phyloP scores from a whole-genome alignment of 129 eudicot genomes.

The Arctium minus region DNA sequence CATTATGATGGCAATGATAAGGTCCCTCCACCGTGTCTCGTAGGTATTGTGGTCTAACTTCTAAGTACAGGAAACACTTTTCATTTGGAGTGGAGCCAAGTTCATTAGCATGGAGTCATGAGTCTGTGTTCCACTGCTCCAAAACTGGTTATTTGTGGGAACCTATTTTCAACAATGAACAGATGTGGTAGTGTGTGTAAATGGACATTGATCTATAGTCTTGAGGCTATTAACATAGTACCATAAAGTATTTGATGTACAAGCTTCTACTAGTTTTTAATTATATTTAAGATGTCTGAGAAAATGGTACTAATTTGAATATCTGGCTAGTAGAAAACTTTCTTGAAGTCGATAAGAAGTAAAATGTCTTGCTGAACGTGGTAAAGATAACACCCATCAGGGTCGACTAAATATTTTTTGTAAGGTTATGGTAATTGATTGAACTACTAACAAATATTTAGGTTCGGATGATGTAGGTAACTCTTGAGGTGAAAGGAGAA shows the following conservation, averaged over 20 bases:
- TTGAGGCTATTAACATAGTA: background rate
- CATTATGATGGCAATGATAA: background rate
- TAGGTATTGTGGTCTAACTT: too few relatives aligned
- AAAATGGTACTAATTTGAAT: background rate
- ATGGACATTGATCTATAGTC: background rate
- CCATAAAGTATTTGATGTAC: background rate
- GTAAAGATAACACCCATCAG: background rate
- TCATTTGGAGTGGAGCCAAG: background rate
- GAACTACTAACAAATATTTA: background rate
- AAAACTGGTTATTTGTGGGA: background rate
- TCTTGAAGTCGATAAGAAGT: background rate
- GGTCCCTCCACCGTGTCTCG: too few relatives aligned
- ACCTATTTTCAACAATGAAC: background rate
- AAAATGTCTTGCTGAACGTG: background rate
- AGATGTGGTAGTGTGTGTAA: background rate
- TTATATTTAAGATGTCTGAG: background rate
- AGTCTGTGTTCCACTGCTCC: background rate
- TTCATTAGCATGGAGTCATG: background rate
- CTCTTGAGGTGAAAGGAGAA: constrained; percentile 89
- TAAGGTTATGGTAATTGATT: background rate
- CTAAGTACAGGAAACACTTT: background rate
- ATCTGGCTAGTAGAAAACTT: background rate
- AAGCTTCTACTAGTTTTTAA: background rate
- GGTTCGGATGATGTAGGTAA: constrained; percentile 41
- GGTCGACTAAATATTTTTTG: background rate